Base-by-base conservation (phyloP, 2,329 filamentous ascomycete species). In the Fusarium virguliforme region DNA sequence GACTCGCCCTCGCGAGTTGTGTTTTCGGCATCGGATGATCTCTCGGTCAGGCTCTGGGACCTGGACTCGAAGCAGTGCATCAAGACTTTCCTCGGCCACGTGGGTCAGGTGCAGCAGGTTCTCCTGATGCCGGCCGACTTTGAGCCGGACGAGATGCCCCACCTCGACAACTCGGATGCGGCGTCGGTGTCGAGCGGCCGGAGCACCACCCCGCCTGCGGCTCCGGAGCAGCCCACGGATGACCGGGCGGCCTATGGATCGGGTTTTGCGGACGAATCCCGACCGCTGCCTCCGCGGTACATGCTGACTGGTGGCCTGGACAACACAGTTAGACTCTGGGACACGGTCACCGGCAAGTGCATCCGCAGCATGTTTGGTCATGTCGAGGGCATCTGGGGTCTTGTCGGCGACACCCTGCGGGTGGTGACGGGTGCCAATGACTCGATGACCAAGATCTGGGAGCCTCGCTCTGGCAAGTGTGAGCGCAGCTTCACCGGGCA, bases 301-400 rank as follows among this genome's bases (percentile, higher is more conserved):
- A 97, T 99, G 86, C 87, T 98, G 51, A 98, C 95, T 1, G 95
- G 94, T 56, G 94, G 94, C 0, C 87, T 99, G 18, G 96, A 99
- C 80, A 92, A 91, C 63, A 98, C 94, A 0, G 93, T 98, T 69
- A 91, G 95, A 10, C 87, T 98, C 22, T 99, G 96, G 95, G 94
- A 98, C 79, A 93, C 94, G 2, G 88, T 88, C 6, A 92, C 92
- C 1, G 94, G 94, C 38, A 89, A 90, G 70, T 97, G 94, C 76
- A 86, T 98, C 35, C 92, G 94, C 68, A 97, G 94, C 34, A 97
- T 98, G 85, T 99, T 98, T 79, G 96, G 96, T 0, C 96, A 99
- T 77, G 89, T 99, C 24, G 96, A 99, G 80, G 96, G 96, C 34
- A 92, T 99, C 22, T 99, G 96, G 96, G 92, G 93, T 6, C 86